These are phyloP conservation scores for Amphibolis antarctica DNA, from an alignment of 106 monocot species.

Conservation along the genomic window DNA sequence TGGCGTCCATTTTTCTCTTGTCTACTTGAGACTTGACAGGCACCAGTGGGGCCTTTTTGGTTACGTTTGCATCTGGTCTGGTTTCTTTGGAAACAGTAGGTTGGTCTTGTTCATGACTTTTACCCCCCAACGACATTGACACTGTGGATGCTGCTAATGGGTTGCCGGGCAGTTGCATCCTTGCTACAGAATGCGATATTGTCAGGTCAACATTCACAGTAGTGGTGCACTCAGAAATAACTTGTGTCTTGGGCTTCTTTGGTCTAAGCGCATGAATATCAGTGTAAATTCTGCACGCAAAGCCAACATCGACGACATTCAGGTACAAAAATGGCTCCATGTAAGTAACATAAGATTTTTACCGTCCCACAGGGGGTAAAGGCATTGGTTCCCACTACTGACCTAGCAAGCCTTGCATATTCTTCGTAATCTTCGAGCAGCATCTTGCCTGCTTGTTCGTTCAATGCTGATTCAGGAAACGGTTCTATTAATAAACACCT, in stretches of 20 bases:
- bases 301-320: too few relatives aligned
- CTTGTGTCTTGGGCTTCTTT: conserved; percentile 52
- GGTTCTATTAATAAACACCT: conserved; percentile 94
- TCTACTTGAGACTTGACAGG: conserved; percentile 35
- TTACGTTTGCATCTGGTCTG: conserved; percentile 3
- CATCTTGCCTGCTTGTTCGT: conserved; percentile 96
- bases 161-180: conserved; percentile 1
- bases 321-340: too few relatives aligned
- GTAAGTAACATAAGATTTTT: too few relatives aligned
- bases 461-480: conserved; percentile 89
- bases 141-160: conserved; percentile 20
- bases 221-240: conserved; percentile 74
- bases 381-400: too few relatives aligned
- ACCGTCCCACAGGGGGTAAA: too few relatives aligned
- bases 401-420: conserved; percentile 87
- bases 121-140: conserved; percentile 16
- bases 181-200: neutral
- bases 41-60: conserved; percentile 25
- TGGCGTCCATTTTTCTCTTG: conserved; percentile 82
- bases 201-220: conserved; percentile 60
- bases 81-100: neutral
- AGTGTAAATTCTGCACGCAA: conserved; percentile 35
- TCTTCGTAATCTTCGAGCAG: conserved; percentile 82
- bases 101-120: conserved; percentile 32
- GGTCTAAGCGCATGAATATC: conserved; percentile 77